phyloP scores from a whole-genome alignment of 169 alveolate species.

The Eimeria tenella region DNA sequence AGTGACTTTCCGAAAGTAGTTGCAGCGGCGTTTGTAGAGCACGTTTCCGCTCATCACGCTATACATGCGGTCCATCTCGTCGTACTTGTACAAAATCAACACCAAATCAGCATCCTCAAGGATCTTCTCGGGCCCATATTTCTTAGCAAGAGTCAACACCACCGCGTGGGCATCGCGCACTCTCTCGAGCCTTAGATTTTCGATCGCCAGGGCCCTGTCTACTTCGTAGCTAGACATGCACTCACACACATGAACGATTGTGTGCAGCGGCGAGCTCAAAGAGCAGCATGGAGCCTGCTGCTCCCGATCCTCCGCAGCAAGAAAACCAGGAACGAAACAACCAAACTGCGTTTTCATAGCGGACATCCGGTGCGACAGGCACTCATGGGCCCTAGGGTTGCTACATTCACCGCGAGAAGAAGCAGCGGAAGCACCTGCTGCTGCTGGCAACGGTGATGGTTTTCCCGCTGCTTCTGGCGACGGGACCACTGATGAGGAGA shows the following conservation, averaged over 20 bases:
- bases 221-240: conserved; percentile 12
- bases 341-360: not conserved
- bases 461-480: too few species aligned
- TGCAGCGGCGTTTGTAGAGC: not conserved
- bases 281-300: conserved; percentile 18
- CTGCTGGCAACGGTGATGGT: not conserved
- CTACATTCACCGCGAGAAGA: not conserved
- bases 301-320: not conserved
- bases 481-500: too few species aligned
- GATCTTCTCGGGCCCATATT: conserved; percentile 44
- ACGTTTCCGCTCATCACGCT: not conserved
- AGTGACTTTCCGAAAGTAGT: not conserved
- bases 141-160: not conserved
- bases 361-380: not conserved
- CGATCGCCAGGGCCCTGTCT: conserved; percentile 46
- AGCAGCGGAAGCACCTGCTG: not conserved
- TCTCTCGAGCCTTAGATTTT: conserved; percentile 19
- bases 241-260: conserved; percentile 37
- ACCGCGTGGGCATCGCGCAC: conserved; percentile 41
- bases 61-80: conserved; percentile 38
- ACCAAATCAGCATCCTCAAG: conserved; percentile 9
- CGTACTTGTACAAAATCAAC: not conserved
- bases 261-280: conserved; percentile 5
- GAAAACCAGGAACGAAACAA: not conserved
- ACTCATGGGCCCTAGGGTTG: not conserved